Evolutionary conservation across 108 stramenopile genomes (phyloP).

Genomic region (Nitzschia sp.): DNA sequence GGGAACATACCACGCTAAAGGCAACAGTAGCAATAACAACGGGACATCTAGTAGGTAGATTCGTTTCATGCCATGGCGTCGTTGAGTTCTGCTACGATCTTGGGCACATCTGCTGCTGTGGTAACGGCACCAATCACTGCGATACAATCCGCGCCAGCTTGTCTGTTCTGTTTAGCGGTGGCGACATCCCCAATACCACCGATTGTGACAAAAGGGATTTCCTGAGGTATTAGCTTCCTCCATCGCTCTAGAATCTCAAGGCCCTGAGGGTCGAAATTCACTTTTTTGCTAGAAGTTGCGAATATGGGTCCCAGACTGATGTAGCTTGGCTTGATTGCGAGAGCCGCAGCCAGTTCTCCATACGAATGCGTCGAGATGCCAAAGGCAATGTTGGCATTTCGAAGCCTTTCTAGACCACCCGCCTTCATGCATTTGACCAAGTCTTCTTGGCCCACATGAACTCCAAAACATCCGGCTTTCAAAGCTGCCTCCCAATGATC

Average conservation of each 20-base stretch:
- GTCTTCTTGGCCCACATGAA: conserved; percentile 95
- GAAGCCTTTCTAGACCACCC: conserved; percentile 59
- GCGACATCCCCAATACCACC: conserved; percentile 81
- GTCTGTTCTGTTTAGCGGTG: conserved; percentile 59
- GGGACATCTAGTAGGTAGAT: too few relatives aligned
- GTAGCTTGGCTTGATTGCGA: conserved; percentile 86
- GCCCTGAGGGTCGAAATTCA: conserved; percentile 88
- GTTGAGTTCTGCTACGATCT: conserved; percentile 50
- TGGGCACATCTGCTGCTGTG: conserved; percentile 55
- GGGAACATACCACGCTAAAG: too few relatives aligned
- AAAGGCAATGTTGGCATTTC: conserved; percentile 59
- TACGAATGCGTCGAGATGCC: conserved; percentile 93
- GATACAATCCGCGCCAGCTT: conserved; percentile 87
- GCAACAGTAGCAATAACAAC: too few relatives aligned
- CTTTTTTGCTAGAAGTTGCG: conserved; percentile 82
- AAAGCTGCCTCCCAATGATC: conserved; percentile 88
- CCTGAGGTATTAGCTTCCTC: conserved; percentile 73
- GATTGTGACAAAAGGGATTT: conserved; percentile 86
- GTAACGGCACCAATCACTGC: conserved; percentile 92
- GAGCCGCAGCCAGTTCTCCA: conserved; percentile 83
- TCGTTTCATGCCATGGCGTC: conserved; percentile 51
- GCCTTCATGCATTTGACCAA: conserved; percentile 58
- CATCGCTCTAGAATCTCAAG: conserved; percentile 74
- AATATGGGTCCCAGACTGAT: conserved; percentile 92
- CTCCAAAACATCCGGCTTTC: conserved; percentile 80